A percentile compares a stretch with the other conserved stretches of the same genome.
phyloP scores from a whole-genome alignment of 768 basidiomycete genomes.

The Xerocomellus dryophilus region DNA sequence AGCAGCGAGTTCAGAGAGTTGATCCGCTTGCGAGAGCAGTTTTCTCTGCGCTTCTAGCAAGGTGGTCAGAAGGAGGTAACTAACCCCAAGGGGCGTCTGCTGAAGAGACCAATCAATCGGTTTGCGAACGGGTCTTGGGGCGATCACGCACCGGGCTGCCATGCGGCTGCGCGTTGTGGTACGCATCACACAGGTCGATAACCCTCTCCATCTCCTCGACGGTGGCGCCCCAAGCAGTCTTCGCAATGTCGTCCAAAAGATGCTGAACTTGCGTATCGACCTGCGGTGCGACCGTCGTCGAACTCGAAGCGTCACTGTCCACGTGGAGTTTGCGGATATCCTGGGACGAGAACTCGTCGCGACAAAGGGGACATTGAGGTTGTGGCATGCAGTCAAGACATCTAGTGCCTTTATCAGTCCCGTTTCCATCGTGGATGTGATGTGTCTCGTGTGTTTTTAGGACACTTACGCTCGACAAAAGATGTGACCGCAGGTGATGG shows the following conservation, averaged over 20 bases:
- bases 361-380: conserved; percentile 13
- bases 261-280: not conserved
- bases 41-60: conserved; percentile 1
- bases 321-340: conserved; percentile 7
- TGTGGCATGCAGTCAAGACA: conserved; percentile 9
- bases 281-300: not conserved
- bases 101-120: not conserved
- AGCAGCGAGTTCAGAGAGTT: not conserved
- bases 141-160: not conserved
- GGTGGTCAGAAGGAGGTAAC: not conserved
- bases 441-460: not conserved
- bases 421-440: not conserved
- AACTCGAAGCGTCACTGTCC: not conserved
- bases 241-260: not conserved
- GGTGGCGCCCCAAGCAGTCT: not conserved
- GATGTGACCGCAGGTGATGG: conserved; percentile 11
- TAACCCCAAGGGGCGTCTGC: not conserved
- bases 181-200: not conserved
- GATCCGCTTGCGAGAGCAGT: not conserved
- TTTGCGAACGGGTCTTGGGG: not conserved
- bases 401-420: not conserved
- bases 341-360: not conserved
- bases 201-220: conserved; percentile 9
- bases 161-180: not conserved
- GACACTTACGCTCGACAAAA: conserved; percentile 14